Conservation (phyloP, 2,329 filamentous ascomycete species). For the Pseudogymnoascus sp. region DNA sequence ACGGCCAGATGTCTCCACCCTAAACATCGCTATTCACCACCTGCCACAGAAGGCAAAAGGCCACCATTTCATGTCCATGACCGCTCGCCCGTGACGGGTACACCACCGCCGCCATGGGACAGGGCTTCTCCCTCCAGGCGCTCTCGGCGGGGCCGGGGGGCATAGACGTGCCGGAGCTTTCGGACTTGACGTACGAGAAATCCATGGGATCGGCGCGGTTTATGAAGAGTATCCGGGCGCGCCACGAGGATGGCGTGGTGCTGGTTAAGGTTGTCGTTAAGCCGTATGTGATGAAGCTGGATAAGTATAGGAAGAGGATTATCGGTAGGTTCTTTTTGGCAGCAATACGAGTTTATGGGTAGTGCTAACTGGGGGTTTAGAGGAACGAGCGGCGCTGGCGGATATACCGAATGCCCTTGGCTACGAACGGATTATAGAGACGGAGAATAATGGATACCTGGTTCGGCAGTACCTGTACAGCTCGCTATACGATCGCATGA, state of each 20-base stretch:
- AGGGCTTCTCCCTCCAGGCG: constrained; percentile 90
- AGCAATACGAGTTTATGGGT: neutral
- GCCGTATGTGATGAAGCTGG: constrained; percentile 75
- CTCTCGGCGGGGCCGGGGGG: constrained; percentile 85
- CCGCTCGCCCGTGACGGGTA: constrained; percentile 21
- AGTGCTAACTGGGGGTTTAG: constrained; percentile 34
- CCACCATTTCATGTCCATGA: constrained; percentile 17
- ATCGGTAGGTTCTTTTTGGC: constrained; percentile 48
- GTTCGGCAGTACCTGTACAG: constrained; percentile 94
- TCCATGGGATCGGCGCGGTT: constrained; percentile 87
- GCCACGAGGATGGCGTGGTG: constrained; percentile 82
- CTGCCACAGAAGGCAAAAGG: neutral
- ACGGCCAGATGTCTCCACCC: neutral
- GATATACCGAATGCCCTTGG: constrained; percentile 85
- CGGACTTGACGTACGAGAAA: constrained; percentile 85
- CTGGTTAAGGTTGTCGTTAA: constrained; percentile 95
- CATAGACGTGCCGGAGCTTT: constrained; percentile 87
- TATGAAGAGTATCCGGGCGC: constrained; percentile 90
- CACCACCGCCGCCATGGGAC: constrained; percentile 58
- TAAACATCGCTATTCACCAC: neutral
- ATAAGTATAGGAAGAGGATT: constrained; percentile 68
- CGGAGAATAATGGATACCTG: constrained; percentile 81
- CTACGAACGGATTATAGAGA: constrained; percentile 88
- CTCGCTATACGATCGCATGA: constrained; percentile 93
- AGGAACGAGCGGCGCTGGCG: constrained; percentile 68